Evolutionary conservation across 2,329 filamentous ascomycete genomes (phyloP).

Genomic region (Diaporthe ampelina): DNA sequence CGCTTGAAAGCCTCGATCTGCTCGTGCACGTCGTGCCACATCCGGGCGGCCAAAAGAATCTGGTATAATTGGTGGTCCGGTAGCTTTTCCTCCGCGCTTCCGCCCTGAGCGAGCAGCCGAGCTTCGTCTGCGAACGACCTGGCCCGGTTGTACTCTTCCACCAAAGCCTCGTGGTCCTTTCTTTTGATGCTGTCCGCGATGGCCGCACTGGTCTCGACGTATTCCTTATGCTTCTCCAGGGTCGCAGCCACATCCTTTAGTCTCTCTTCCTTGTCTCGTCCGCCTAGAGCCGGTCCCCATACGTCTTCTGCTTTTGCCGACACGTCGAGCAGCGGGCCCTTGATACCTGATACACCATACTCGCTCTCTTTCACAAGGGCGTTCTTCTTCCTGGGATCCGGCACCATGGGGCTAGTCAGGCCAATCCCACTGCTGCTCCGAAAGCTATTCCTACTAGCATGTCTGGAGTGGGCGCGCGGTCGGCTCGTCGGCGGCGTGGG

Average conservation of each 20-base stretch:
- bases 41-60: slow-evolving; percentile 87
- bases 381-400: slow-evolving; percentile 83
- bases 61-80: slow-evolving; percentile 87
- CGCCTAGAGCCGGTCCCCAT: slow-evolving; percentile 94
- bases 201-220: slow-evolving; percentile 84
- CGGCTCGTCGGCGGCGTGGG: slow-evolving; percentile 56
- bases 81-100: slow-evolving; percentile 66
- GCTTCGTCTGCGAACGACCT: slow-evolving; percentile 85
- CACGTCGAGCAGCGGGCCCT: slow-evolving; percentile 87
- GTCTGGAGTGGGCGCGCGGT: slow-evolving; percentile 70
- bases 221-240: slow-evolving; percentile 83
- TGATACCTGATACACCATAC: slow-evolving; percentile 90
- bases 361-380: slow-evolving; percentile 93
- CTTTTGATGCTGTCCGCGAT: slow-evolving; percentile 89
- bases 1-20: slow-evolving; percentile 90
- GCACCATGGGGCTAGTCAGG: slow-evolving; percentile 54
- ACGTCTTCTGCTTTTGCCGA: slow-evolving; percentile 96
- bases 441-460: slow-evolving; percentile 77
- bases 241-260: slow-evolving; percentile 83
- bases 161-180: slow-evolving; percentile 88
- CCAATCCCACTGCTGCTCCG: slow-evolving; percentile 61
- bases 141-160: slow-evolving; percentile 90
- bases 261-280: slow-evolving; percentile 90
- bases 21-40: slow-evolving; percentile 94
- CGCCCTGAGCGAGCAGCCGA: slow-evolving; percentile 72